Evolutionary conservation across 768 basidiomycete genomes (phyloP).

Genomic region (Cantharellus anzutake): DNA sequence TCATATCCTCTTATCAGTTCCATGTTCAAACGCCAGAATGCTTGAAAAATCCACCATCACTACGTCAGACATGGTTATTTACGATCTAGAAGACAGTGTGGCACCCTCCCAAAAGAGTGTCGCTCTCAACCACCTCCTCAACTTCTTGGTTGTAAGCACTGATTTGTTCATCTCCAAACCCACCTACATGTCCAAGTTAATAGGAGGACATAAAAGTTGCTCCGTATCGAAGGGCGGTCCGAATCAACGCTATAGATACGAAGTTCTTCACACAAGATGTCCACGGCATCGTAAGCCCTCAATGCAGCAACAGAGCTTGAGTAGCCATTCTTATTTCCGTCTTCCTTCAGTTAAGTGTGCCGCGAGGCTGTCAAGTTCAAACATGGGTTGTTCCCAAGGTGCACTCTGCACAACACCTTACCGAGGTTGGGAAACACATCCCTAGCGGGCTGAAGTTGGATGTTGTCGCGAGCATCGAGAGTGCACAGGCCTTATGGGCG

Average conservation of each 20-base stretch:
- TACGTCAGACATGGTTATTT: slow-evolving; percentile 57
- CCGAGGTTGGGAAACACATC: slow-evolving; percentile 34
- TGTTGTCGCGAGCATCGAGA: slow-evolving; percentile 73
- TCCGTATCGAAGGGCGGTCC: slow-evolving; percentile 18
- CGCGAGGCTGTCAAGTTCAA: slow-evolving; percentile 17
- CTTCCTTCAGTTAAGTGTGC: slow-evolving; percentile 15
- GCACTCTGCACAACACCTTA: slow-evolving; percentile 44
- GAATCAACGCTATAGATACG: slow-evolving; percentile 48
- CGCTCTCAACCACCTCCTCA: slow-evolving; percentile 34
- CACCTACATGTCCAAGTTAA: neutral
- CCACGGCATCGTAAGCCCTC: slow-evolving; percentile 29
- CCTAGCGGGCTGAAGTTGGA: slow-evolving; percentile 23
- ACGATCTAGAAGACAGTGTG: slow-evolving; percentile 81
- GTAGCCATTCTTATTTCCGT: neutral
- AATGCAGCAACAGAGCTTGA: neutral
- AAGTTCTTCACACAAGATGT: slow-evolving; percentile 50
- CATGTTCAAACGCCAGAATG: slow-evolving; percentile 62
- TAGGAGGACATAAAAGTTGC: neutral
- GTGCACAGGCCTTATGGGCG: slow-evolving; percentile 49
- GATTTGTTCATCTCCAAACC: neutral
- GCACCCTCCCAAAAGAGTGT: slow-evolving; percentile 34
- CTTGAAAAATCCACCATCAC: slow-evolving; percentile 52
- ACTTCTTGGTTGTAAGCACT: slow-evolving; percentile 34
- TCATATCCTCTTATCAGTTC: slow-evolving; percentile 28
- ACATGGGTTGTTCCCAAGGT: slow-evolving; percentile 78